Evolutionary conservation across 2,329 filamentous ascomycete species (phyloP).

Genomic region (Botrytis hyacinthi): DNA sequence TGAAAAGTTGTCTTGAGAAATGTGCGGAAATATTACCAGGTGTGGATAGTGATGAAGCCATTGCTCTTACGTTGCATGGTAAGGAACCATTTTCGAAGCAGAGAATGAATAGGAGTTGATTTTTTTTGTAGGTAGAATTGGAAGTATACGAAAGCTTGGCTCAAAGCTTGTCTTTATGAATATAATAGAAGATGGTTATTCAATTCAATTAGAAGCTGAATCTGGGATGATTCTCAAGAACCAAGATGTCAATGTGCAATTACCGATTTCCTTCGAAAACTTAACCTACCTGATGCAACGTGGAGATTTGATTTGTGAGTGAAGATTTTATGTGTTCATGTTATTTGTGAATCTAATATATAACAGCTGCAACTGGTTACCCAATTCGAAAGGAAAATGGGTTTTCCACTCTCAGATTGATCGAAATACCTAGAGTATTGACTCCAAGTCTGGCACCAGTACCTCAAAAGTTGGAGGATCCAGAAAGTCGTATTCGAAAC

Average conservation of each 20-base stretch:
- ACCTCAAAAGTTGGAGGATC: conserved; percentile 66
- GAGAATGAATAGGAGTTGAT: conserved; percentile 6
- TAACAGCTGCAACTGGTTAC: conserved; percentile 61
- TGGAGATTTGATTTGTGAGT: conserved; percentile 81
- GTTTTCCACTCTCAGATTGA: conserved; percentile 71
- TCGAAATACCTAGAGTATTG: conserved; percentile 66
- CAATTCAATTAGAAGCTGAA: conserved; percentile 75
- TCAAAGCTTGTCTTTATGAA: conserved; percentile 83
- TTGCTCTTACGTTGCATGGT: conserved; percentile 17
- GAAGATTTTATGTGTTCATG: background rate
- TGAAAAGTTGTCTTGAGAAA: conserved; percentile 4
- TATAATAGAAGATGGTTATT: conserved; percentile 68
- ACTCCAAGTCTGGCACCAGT: conserved; percentile 78
- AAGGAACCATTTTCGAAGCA: conserved; percentile 27
- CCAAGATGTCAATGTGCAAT: conserved; percentile 13
- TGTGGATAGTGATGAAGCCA: background rate
- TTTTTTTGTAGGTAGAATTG: conserved; percentile 60
- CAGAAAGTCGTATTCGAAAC: conserved; percentile 69
- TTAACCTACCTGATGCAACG: conserved; percentile 67
- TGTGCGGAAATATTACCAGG: conserved; percentile 4
- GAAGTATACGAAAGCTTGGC: conserved; percentile 61
- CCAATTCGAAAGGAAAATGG: conserved; percentile 65
- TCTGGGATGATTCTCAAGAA: conserved; percentile 45
- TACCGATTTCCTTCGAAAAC: conserved; percentile 50
- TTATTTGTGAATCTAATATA: conserved; percentile 25